A percentile compares a stretch with the other conserved stretches of the same genome.
These are phyloP conservation scores for Saccharomyces paradoxus DNA, from an alignment of 805 yeast species.

Conservation along the genomic window DNA sequence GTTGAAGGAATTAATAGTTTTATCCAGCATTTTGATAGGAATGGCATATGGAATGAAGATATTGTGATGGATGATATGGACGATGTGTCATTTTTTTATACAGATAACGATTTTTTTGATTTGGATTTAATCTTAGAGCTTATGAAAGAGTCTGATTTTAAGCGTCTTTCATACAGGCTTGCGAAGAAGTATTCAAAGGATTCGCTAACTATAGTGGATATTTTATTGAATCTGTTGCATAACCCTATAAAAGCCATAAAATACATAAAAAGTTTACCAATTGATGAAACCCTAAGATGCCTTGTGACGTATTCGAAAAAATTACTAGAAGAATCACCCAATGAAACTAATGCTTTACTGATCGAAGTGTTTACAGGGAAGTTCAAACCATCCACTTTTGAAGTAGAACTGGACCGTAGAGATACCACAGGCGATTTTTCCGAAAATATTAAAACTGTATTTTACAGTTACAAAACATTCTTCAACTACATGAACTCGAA, in stretches of 20 bases:
- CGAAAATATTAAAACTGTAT: conserved; percentile 24
- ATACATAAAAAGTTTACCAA: conserved; percentile 58
- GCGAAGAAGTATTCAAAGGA: conserved; percentile 61
- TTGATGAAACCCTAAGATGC: conserved; percentile 70
- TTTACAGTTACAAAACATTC: conserved; percentile 51
- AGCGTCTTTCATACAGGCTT: conserved; percentile 55
- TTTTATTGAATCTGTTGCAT: conserved; percentile 56
- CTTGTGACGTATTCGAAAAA: conserved; percentile 57
- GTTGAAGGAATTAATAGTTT: conserved; percentile 50
- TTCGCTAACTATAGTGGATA: conserved; percentile 67
- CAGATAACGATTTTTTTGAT: conserved; percentile 42
- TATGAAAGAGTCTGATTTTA: conserved; percentile 65
- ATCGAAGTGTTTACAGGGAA: conserved; percentile 86
- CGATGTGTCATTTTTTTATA: conserved; percentile 31
- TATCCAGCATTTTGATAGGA: conserved; percentile 35
- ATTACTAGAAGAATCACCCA: conserved; percentile 60
- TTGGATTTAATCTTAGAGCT: conserved; percentile 57
- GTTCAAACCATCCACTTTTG: conserved; percentile 41
- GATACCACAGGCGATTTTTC: conserved; percentile 2
- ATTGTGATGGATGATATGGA: conserved; percentile 28
- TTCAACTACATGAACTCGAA: conserved; percentile 40
- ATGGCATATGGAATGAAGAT: conserved; percentile 16
- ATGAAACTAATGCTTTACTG: conserved; percentile 71
- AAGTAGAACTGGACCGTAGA: neutral
- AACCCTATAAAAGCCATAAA: conserved; percentile 53